These are phyloP conservation scores for Scutellaria barbata DNA, from an alignment of 257 asterid species.

Conservation along the genomic window DNA sequence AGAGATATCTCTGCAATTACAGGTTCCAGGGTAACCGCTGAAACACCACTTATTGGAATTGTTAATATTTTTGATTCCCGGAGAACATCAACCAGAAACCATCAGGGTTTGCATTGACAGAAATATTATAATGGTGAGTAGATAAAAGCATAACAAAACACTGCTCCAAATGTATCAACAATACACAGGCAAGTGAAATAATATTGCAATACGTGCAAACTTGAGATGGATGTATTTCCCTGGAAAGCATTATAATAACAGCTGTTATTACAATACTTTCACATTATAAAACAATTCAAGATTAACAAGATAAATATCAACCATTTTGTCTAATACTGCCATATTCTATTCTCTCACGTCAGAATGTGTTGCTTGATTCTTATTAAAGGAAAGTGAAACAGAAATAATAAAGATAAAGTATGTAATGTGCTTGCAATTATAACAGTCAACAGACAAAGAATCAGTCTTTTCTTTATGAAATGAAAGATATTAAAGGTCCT, in stretches of 20 bases:
- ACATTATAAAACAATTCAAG: background rate
- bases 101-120: background rate
- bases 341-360: background rate
- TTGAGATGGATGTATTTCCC: constrained; percentile 10
- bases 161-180: constrained; percentile 7
- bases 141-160: background rate
- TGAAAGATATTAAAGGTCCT: background rate
- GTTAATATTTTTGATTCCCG: background rate
- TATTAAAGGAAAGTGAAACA: background rate
- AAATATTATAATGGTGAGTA: background rate
- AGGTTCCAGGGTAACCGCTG: constrained; percentile 1
- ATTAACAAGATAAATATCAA: constrained; percentile 9
- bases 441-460: constrained; percentile 2
- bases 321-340: constrained; percentile 2
- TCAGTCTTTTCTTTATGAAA: background rate
- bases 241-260: background rate
- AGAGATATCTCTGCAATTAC: constrained; percentile 10
- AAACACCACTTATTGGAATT: constrained; percentile 23
- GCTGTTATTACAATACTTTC: background rate
- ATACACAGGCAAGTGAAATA: constrained; percentile 22
- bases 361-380: background rate
- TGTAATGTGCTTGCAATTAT: background rate
- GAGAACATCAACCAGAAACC: constrained; percentile 8
- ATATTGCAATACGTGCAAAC: background rate
- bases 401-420: background rate